These are phyloP conservation scores for Verruconis gallopava DNA, from an alignment of 2,329 filamentous ascomycete genomes.

Conservation along the genomic window DNA sequence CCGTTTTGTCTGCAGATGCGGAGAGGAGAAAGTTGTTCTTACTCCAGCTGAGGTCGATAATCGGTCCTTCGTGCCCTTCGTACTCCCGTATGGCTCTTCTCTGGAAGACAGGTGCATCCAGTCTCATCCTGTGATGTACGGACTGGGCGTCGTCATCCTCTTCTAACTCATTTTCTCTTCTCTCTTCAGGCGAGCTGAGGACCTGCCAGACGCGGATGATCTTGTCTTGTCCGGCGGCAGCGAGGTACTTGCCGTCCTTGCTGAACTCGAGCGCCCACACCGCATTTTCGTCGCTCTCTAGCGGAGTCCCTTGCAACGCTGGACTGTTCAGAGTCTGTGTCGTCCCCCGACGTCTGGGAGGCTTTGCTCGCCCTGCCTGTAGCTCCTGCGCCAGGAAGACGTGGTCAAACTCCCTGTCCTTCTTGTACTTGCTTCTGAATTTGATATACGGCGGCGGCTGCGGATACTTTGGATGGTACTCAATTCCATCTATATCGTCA, in stretches of 20 bases:
- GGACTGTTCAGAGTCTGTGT: slow-evolving; percentile 1
- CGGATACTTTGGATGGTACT: slow-evolving; percentile 77
- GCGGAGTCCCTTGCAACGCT: slow-evolving; percentile 19
- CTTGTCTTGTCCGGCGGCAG: slow-evolving; percentile 81
- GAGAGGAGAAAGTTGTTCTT: slow-evolving; percentile 97
- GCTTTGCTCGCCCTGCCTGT: slow-evolving; percentile 11
- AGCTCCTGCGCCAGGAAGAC: slow-evolving; percentile 89
- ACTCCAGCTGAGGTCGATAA: slow-evolving; percentile 92
- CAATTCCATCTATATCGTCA: slow-evolving; percentile 45
- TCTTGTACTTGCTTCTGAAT: slow-evolving; percentile 69
- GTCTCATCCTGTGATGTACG: slow-evolving; percentile 33
- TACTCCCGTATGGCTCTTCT: slow-evolving; percentile 69
- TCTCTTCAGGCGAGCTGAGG: slow-evolving; percentile 68
- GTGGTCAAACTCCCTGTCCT: slow-evolving; percentile 66
- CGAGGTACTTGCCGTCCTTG: slow-evolving; percentile 78
- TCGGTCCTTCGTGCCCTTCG: slow-evolving; percentile 67
- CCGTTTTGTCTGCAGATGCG: slow-evolving; percentile 96
- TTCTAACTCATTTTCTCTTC: slow-evolving; percentile 58
- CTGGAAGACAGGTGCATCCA: slow-evolving; percentile 85
- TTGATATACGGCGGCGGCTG: slow-evolving; percentile 86
- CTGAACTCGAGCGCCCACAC: slow-evolving; percentile 93
- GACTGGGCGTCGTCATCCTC: slow-evolving; percentile 52
- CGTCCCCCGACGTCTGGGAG: slow-evolving; percentile 1
- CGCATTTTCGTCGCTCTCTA: slow-evolving; percentile 41
- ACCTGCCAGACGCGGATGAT: slow-evolving; percentile 82